phyloP scores from a whole-genome alignment of 2,329 filamentous ascomycete species.

The Trichoderma asperellum region DNA sequence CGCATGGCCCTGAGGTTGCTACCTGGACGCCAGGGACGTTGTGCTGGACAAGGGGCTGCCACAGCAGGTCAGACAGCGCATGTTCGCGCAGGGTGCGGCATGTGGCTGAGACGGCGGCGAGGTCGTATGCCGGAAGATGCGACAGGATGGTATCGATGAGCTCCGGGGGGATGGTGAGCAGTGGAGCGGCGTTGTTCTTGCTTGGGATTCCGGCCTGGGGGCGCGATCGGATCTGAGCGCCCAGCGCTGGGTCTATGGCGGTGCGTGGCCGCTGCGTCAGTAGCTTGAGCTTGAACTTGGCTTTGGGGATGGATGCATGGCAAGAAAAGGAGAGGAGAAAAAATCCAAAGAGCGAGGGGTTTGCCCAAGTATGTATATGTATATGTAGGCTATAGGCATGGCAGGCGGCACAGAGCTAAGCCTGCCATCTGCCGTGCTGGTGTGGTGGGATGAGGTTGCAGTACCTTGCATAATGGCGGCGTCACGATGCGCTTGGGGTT shows the following conservation, averaged over 20 bases:
- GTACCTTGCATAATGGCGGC: slow-evolving; percentile 25
- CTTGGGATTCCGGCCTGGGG: not conserved
- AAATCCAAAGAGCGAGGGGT: not conserved
- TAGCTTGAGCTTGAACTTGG: too few relatives aligned
- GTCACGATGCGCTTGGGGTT: slow-evolving; percentile 13
- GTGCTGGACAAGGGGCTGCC: slow-evolving; percentile 70
- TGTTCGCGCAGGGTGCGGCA: slow-evolving; percentile 65
- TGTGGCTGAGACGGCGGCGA: slow-evolving; percentile 62
- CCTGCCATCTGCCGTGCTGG: not conserved
- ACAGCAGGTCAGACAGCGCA: slow-evolving; percentile 68
- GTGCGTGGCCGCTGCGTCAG: not conserved
- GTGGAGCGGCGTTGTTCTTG: slow-evolving; percentile 28
- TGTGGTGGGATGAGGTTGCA: slow-evolving; percentile 22
- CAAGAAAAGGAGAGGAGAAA: not conserved
- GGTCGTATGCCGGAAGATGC: slow-evolving; percentile 66
- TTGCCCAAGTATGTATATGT: not conserved
- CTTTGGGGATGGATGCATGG: not conserved
- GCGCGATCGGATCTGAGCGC: not conserved
- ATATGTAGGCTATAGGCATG: not conserved
- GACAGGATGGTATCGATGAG: slow-evolving; percentile 73
- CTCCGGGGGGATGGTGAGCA: slow-evolving; percentile 71
- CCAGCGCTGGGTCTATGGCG: not conserved
- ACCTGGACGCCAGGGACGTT: slow-evolving; percentile 64
- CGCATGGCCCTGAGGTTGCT: slow-evolving; percentile 59
- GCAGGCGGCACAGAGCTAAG: not conserved